These are phyloP conservation scores for Zea mays DNA, from an alignment of 176 grass and related monocot genomes.

Conservation along the genomic window DNA sequence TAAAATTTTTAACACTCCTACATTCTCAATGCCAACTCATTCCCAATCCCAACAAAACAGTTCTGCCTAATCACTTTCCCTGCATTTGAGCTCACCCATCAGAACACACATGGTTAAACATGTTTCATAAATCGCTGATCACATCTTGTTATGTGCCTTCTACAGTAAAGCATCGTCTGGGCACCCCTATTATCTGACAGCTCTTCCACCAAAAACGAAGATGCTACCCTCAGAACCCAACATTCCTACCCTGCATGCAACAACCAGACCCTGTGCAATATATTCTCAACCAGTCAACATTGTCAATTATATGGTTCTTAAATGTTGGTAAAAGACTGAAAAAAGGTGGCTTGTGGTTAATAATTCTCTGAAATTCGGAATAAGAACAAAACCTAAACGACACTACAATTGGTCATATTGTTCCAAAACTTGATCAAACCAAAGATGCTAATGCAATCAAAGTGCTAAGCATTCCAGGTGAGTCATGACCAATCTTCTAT, in stretches of 20 bases:
- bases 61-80: neutral
- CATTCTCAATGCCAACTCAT: neutral
- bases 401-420: neutral
- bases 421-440: neutral
- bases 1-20: neutral
- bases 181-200: neutral
- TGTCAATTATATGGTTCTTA: constrained; percentile 16
- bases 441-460: constrained; percentile 27
- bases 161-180: neutral
- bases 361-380: neutral
- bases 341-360: neutral
- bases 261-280: neutral
- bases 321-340: constrained; percentile 12
- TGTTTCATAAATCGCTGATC: neutral
- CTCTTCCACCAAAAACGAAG: neutral
- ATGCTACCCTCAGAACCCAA: neutral
- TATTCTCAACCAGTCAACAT: constrained; percentile 1
- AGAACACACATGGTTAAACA: neutral
- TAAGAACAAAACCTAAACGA: constrained; percentile 18
- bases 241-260: constrained; percentile 4
- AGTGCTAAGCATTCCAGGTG: constrained; percentile 12
- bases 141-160: neutral
- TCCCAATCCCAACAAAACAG: neutral
- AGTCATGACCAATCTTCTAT: constrained; percentile 18
- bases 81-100: neutral